Percentiles rank a stretch among this genome's conserved stretches.
These are phyloP conservation scores for Anthracocystis walkeri DNA, from an alignment of 1,284 basidiomycete genomes.

Conservation along the genomic window DNA sequence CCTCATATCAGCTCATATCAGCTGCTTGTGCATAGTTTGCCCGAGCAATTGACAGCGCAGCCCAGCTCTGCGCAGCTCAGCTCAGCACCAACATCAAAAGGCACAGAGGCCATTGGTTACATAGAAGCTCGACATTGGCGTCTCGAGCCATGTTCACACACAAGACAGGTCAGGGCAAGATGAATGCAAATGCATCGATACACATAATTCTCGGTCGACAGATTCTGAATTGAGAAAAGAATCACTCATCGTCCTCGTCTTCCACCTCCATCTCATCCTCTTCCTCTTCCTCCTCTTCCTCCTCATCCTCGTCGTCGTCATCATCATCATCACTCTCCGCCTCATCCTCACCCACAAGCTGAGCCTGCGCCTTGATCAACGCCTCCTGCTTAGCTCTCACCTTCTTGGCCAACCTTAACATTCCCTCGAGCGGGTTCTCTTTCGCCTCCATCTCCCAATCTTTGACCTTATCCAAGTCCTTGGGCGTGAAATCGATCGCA, in stretches of 20 bases:
- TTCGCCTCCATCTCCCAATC: constrained; percentile 41
- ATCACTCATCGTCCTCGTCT: constrained; percentile 44
- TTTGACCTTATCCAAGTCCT: constrained; percentile 50
- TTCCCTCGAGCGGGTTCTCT: constrained; percentile 64
- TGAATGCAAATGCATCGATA: not conserved
- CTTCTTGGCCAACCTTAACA: constrained; percentile 63
- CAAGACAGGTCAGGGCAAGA: not conserved
- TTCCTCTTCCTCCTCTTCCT: constrained; percentile 28
- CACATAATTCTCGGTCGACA: not conserved
- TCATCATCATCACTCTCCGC: constrained; percentile 48
- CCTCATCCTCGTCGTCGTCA: constrained; percentile 25
- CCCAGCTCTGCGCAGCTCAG: too few species aligned
- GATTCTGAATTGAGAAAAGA: not conserved
- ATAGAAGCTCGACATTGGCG: not conserved
- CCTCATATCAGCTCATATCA: too few species aligned
- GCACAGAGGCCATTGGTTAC: not conserved
- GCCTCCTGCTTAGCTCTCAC: constrained; percentile 65
- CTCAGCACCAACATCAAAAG: not conserved
- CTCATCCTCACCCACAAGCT: constrained; percentile 52
- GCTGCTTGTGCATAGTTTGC: too few species aligned
- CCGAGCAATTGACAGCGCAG: too few species aligned
- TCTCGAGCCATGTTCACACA: too few species aligned
- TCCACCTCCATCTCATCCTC: constrained; percentile 43
- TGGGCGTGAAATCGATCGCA: constrained; percentile 65
- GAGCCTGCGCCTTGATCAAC: constrained; percentile 56